Conservation (phyloP, 2,329 filamentous ascomycete genomes). For the Graphilbum ipis-grandicollis region DNA sequence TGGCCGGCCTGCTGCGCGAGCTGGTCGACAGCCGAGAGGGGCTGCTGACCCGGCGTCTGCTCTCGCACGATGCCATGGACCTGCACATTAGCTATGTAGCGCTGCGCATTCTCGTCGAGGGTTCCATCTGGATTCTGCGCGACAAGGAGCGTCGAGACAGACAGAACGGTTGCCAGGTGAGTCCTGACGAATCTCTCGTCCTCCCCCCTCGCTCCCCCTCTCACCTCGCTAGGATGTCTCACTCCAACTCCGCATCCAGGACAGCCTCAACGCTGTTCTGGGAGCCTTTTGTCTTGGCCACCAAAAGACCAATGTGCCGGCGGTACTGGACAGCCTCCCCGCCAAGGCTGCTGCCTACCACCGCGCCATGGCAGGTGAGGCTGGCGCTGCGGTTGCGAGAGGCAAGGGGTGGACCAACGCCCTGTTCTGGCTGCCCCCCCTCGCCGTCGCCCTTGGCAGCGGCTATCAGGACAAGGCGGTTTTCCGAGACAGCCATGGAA, state of each 20-base stretch:
- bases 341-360: not conserved
- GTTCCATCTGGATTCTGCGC: constrained; percentile 6
- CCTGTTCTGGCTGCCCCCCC: not conserved
- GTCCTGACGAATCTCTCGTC: too few relatives aligned
- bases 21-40: constrained; percentile 4
- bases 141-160: constrained; percentile 9
- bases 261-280: constrained; percentile 4
- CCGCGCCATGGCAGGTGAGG: not conserved
- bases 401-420: not conserved
- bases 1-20: constrained; percentile 2
- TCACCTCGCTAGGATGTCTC: not conserved
- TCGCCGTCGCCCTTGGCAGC: not conserved
- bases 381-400: not conserved
- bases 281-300: constrained; percentile 1
- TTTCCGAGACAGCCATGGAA: too few relatives aligned
- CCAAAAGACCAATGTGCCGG: not conserved
- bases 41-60: constrained; percentile 1
- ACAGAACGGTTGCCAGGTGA: too few relatives aligned
- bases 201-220: not conserved
- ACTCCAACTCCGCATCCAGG: constrained; percentile 4
- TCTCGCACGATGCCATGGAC: constrained; percentile 1
- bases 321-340: not conserved
- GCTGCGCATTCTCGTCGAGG: constrained; percentile 6
- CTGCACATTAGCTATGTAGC: constrained; percentile 8
- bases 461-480: not conserved